A percentile compares a stretch with the other conserved stretches of the same genome.
Conservation (phyloP, 495 filamentous ascomycete species). For the Penicillium cataractarum region DNA sequence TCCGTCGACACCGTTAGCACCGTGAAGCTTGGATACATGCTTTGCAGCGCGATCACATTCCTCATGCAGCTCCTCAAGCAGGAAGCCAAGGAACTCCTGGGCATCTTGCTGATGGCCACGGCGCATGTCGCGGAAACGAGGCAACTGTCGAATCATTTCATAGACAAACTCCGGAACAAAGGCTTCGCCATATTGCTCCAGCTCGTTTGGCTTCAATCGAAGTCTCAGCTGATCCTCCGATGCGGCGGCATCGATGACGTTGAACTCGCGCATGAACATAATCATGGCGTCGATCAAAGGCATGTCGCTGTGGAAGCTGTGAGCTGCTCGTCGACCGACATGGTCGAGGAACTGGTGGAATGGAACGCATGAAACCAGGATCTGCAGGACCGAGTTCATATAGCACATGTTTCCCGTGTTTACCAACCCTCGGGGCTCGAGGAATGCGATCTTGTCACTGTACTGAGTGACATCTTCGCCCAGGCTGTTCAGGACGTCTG, state of each 20-base stretch:
- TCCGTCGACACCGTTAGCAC: slow-evolving; percentile 42
- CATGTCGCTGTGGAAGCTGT: slow-evolving; percentile 94
- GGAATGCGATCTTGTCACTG: slow-evolving; percentile 71
- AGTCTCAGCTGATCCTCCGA: slow-evolving; percentile 73
- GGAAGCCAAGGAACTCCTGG: slow-evolving; percentile 93
- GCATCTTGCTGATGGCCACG: slow-evolving; percentile 98
- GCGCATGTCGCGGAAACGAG: slow-evolving; percentile 89
- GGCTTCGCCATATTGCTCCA: slow-evolving; percentile 88
- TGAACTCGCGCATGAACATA: slow-evolving; percentile 94
- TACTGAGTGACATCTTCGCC: slow-evolving; percentile 60
- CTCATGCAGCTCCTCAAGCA: slow-evolving; percentile 90
- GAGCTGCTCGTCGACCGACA: slow-evolving; percentile 75
- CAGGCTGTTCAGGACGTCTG: slow-evolving; percentile 71
- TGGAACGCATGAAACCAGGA: slow-evolving; percentile 87
- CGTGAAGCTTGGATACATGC: slow-evolving; percentile 47
- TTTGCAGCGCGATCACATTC: slow-evolving; percentile 82
- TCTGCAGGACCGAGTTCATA: slow-evolving; percentile 99
- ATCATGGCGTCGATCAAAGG: slow-evolving; percentile 95
- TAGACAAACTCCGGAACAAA: slow-evolving; percentile 97
- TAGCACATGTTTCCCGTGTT: slow-evolving; percentile 99
- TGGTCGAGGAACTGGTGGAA: slow-evolving; percentile 94
- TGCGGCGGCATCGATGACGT: slow-evolving; percentile 74
- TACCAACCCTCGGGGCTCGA: slow-evolving; percentile 92
- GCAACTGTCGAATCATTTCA: slow-evolving; percentile 81
- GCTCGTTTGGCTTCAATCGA: slow-evolving; percentile 75